A percentile compares a stretch with the other conserved stretches of the same genome.
These are phyloP conservation scores for Raphidocelis subcapitata DNA, from an alignment of 139 green algal species.

Conservation along the genomic window DNA sequence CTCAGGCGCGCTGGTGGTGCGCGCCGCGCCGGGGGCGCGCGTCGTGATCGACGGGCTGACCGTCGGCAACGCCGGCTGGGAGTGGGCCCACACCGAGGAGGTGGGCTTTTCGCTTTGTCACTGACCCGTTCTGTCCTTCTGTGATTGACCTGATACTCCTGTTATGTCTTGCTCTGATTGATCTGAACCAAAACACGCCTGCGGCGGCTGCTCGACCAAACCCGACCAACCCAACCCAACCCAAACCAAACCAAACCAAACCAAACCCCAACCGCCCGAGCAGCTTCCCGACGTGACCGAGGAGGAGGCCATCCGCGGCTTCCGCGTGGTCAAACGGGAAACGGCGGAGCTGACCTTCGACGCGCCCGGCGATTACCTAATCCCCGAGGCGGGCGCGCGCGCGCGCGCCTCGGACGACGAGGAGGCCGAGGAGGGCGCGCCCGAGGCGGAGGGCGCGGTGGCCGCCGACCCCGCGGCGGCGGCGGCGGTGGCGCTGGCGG, in stretches of 20 bases:
- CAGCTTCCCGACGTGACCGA: slow-evolving; percentile 46
- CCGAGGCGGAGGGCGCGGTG: not conserved
- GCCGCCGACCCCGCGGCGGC: not conserved
- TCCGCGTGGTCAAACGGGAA: slow-evolving; percentile 51
- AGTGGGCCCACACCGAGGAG: slow-evolving; percentile 57
- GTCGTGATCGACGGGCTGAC: slow-evolving; percentile 55
- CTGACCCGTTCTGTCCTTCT: too few relatives aligned
- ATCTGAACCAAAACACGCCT: too few relatives aligned
- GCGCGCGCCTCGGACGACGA: not conserved
- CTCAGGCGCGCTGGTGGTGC: slow-evolving; percentile 79
- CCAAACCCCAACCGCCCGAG: too few relatives aligned
- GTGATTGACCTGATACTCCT: too few relatives aligned
- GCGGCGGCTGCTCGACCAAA: too few relatives aligned
- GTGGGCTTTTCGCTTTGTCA: slow-evolving; percentile 4
- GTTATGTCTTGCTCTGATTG: too few relatives aligned
- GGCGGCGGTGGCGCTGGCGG: not conserved
- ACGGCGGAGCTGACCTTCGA: slow-evolving; percentile 46
- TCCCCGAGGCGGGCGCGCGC: not conserved
- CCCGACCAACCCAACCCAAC: too few relatives aligned
- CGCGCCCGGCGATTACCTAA: slow-evolving; percentile 37
- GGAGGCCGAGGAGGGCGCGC: not conserved
- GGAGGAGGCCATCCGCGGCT: slow-evolving; percentile 70
- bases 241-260: too few relatives aligned
- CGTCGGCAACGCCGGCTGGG: slow-evolving; percentile 85
- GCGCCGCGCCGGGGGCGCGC: slow-evolving; percentile 42